phyloP scores from a whole-genome alignment of 495 filamentous ascomycete species.

The Penicillium cinerascens region DNA sequence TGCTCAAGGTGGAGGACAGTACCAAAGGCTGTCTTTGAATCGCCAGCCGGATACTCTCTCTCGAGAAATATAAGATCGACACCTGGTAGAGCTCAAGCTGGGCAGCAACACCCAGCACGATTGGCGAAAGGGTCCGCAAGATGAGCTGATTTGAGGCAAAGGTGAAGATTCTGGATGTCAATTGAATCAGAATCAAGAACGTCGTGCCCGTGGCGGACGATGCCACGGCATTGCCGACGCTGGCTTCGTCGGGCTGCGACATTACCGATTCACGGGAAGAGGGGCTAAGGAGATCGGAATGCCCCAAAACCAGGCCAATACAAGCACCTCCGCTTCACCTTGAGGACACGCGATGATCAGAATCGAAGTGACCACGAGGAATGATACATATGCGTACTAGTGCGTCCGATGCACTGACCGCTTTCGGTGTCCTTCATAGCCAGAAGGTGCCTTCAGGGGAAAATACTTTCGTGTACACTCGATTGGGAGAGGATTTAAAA shows the following conservation, averaged over 20 bases:
- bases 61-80: constrained; percentile 83
- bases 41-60: constrained; percentile 82
- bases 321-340: neutral
- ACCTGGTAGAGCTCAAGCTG: constrained; percentile 90
- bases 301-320: too few species aligned
- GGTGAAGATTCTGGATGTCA: constrained; percentile 78
- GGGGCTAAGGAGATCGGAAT: neutral
- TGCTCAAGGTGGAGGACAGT: constrained; percentile 9
- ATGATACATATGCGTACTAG: neutral
- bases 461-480: neutral
- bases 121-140: constrained; percentile 79
- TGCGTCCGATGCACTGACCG: neutral
- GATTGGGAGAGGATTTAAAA: neutral
- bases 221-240: constrained; percentile 22
- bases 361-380: neutral
- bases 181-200: constrained; percentile 80
- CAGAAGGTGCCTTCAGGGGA: neutral
- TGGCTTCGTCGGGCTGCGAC: constrained; percentile 15
- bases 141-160: constrained; percentile 89
- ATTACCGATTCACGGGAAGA: neutral
- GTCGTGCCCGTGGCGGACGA: constrained; percentile 68
- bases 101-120: constrained; percentile 75
- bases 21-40: constrained; percentile 69
- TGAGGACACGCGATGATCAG: neutral
- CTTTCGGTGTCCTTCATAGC: neutral